Base-by-base conservation (phyloP, 2,329 filamentous ascomycete species). In the Plectosphaerella sp. region DNA sequence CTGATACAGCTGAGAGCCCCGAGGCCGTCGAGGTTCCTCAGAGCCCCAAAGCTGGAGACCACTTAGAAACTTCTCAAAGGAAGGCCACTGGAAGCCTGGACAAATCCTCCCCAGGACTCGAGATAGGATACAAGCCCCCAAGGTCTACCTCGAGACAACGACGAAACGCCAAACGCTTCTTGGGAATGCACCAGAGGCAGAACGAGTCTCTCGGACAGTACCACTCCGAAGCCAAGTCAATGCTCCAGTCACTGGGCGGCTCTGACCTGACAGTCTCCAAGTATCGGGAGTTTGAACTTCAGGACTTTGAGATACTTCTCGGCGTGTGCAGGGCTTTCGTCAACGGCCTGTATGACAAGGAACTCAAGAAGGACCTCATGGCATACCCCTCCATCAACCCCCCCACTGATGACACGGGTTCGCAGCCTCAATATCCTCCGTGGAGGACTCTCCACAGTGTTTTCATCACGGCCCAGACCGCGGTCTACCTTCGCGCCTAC, bases 381-480 rank as follows among this genome's bases (percentile, higher is more conserved):
- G 60, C 56, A 5, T 79, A 75, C 50, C 69, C 67, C n/a, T 82
- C 81, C 2, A 18, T 46, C 22, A 5, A 10, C 22, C 16, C 25
- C 12, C 24, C 69, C 41, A 18, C 16, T 18, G 15, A 18, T 20
- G 7, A 43, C 37, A 9, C 28, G 8, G 28, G 28, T 3, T 33
- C 28, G 8, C 28, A 33, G 28, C 8, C 28, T 12, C 28, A 33
- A 33, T 33, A 12, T 9, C 28, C 28, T 12, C 4, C 7, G 16
- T 43, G 41, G 41, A 75, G 78, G 39, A 79, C 80, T 4, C 72
- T 86, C 1, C 65, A 71, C n/a, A 79, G 80, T 1, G 72, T 82
- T 3, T 75, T 70, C 54, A 74, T 68, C 14, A 79, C 84, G 56
- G 64, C 75, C 2, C 82, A 86, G 58, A 82, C 82, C 8, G 82